Conservation (phyloP, 345 rosid species). For the Eucalyptus sp. region DNA sequence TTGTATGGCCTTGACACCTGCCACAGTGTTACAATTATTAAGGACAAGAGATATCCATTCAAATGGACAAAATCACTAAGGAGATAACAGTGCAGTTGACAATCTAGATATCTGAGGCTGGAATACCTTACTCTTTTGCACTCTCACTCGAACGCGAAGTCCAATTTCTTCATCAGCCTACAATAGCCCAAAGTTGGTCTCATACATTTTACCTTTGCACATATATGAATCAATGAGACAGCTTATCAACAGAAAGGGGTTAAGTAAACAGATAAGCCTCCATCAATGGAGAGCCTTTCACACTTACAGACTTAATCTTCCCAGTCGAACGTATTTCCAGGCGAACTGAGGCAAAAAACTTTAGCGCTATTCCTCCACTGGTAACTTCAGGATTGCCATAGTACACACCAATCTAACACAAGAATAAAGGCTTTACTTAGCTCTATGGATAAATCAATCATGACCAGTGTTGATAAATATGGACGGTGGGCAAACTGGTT, state of each 20-base stretch:
- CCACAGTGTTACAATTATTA: not conserved
- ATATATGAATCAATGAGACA: not conserved
- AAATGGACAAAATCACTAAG: not conserved
- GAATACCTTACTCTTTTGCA: conserved; percentile 91
- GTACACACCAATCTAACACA: conserved; percentile 80
- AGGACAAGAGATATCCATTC: not conserved
- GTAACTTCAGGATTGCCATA: conserved; percentile 99
- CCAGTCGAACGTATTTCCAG: conserved; percentile 89
- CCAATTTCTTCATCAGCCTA: conserved; percentile 94
- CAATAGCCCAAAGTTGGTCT: not conserved
- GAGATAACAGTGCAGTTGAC: not conserved
- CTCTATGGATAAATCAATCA: not conserved
- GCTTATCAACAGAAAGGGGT: not conserved
- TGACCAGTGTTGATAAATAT: not conserved
- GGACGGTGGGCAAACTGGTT: not conserved
- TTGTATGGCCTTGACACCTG: conserved; percentile 95
- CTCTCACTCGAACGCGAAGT: conserved; percentile 85
- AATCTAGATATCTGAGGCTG: not conserved
- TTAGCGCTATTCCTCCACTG: conserved; percentile 92
- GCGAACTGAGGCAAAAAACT: conserved; percentile 92
- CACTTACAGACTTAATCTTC: conserved; percentile 93
- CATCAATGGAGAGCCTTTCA: not conserved
- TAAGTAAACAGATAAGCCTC: not conserved
- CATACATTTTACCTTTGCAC: not conserved
- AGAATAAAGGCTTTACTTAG: not conserved